Evolutionary conservation across 2,329 filamentous ascomycete genomes (phyloP).

Genomic region (Dothistroma septosporum): DNA sequence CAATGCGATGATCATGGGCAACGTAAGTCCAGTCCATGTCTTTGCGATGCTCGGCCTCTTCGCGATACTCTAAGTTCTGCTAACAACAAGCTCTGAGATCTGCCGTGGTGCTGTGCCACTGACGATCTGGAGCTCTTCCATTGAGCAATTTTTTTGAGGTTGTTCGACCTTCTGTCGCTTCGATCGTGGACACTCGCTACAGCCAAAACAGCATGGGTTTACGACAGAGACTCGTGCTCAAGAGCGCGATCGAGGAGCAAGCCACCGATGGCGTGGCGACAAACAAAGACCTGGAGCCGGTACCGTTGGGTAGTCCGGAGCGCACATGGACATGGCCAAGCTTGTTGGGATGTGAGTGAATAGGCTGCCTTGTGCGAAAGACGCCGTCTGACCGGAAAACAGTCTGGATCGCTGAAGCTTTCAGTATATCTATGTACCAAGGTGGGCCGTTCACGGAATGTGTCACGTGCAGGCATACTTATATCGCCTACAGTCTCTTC

Average conservation of each 20-base stretch:
- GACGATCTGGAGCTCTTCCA: too few relatives aligned
- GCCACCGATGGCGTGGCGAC: neutral
- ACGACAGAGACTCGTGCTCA: neutral
- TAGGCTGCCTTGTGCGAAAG: neutral
- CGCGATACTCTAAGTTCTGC: too few relatives aligned
- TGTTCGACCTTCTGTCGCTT: too few relatives aligned
- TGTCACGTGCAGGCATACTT: neutral
- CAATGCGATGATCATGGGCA: neutral
- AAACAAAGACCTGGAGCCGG: neutral
- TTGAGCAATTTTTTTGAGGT: too few relatives aligned
- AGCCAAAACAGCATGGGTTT: neutral
- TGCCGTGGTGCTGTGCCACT: too few relatives aligned
- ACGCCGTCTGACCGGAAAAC: too few relatives aligned
- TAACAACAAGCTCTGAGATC: too few relatives aligned
- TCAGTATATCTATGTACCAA: constrained; percentile 22
- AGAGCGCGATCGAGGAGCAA: neutral
- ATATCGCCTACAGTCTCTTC: constrained; percentile 13
- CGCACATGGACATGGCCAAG: constrained; percentile 24
- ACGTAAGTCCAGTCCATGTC: neutral
- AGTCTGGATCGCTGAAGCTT: constrained; percentile 24
- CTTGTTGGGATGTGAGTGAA: constrained; percentile 15
- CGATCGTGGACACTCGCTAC: neutral
- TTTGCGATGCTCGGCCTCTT: too few relatives aligned
- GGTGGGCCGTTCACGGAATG: neutral
- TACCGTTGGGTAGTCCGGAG: constrained; percentile 11